Evolutionary conservation across 495 filamentous ascomycete genomes (phyloP).

Genomic region (Xylaria bambusicola): DNA sequence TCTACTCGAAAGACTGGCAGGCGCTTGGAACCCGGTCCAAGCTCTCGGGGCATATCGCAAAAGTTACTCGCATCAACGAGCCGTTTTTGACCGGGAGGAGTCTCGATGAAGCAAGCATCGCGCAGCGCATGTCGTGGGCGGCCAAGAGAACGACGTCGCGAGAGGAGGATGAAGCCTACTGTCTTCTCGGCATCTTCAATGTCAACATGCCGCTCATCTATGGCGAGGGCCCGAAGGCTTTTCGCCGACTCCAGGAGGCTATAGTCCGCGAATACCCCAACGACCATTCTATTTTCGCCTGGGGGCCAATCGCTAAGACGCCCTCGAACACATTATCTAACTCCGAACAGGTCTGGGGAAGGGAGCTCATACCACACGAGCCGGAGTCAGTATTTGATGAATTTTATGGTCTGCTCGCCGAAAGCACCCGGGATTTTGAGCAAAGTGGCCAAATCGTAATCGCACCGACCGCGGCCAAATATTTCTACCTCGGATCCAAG

Average conservation of each 20-base stretch:
- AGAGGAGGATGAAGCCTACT: constrained; percentile 32
- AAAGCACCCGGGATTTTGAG: constrained; percentile 24
- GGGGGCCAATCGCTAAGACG: constrained; percentile 16
- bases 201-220: constrained; percentile 23
- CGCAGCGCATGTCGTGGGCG: constrained; percentile 36
- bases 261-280: constrained; percentile 28
- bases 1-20: constrained; percentile 24
- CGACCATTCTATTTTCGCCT: constrained; percentile 34
- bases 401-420: constrained; percentile 23
- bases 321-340: neutral
- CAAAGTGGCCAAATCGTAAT: constrained; percentile 17
- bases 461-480: constrained; percentile 2
- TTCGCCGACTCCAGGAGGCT: constrained; percentile 30
- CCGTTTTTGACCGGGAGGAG: constrained; percentile 17
- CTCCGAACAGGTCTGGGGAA: neutral
- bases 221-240: constrained; percentile 26
- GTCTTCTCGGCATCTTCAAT: constrained; percentile 32
- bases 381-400: neutral
- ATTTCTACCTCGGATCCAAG: constrained; percentile 9
- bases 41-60: constrained; percentile 16
- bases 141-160: constrained; percentile 25
- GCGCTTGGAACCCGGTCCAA: constrained; percentile 23
- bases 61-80: constrained; percentile 24
- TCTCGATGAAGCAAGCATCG: constrained; percentile 22
- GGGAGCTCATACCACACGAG: constrained; percentile 1